Percentiles rank a stretch among this genome's conserved stretches.
Evolutionary conservation across 2,329 filamentous ascomycete genomes (phyloP).

Genomic region (Exophiala aquamarina): DNA sequence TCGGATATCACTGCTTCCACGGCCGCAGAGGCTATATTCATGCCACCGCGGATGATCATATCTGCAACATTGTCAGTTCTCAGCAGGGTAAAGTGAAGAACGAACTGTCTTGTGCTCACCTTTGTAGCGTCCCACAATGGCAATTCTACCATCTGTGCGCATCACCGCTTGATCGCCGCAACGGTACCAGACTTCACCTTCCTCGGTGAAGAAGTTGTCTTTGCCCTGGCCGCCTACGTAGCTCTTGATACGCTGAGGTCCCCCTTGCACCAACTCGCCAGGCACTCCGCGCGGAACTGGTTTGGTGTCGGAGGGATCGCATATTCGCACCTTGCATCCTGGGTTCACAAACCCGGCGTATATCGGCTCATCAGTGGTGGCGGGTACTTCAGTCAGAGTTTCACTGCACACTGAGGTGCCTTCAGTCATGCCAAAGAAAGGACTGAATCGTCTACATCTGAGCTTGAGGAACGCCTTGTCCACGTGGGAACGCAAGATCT

Average conservation of each 20-base stretch:
- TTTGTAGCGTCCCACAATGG: constrained; percentile 46
- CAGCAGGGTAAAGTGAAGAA: too few relatives aligned
- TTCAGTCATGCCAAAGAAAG: too few relatives aligned
- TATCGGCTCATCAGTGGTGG: too few relatives aligned
- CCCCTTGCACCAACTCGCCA: constrained; percentile 45
- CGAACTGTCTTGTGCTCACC: constrained; percentile 26
- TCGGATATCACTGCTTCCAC: constrained; percentile 40
- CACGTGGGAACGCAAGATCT: constrained; percentile 7
- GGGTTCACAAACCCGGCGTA: too few relatives aligned
- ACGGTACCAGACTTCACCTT: constrained; percentile 37
- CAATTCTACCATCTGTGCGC: constrained; percentile 39
- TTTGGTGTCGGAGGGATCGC: constrained; percentile 32
- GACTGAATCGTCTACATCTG: too few relatives aligned
- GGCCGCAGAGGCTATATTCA: constrained; percentile 43
- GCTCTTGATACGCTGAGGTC: constrained; percentile 35
- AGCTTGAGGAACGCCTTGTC: constrained; percentile 8
- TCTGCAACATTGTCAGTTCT: constrained; percentile 22
- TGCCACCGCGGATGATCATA: constrained; percentile 47
- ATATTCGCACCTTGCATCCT: constrained; percentile 36
- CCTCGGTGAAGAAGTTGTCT: constrained; percentile 39
- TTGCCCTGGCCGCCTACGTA: constrained; percentile 34
- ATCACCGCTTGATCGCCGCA: constrained; percentile 46
- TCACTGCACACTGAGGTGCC: too few relatives aligned
- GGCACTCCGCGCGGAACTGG: constrained; percentile 34
- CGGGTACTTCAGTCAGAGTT: too few relatives aligned